phyloP scores from a whole-genome alignment of 352 stramenopile genomes.

The Blastocystis sp. region DNA sequence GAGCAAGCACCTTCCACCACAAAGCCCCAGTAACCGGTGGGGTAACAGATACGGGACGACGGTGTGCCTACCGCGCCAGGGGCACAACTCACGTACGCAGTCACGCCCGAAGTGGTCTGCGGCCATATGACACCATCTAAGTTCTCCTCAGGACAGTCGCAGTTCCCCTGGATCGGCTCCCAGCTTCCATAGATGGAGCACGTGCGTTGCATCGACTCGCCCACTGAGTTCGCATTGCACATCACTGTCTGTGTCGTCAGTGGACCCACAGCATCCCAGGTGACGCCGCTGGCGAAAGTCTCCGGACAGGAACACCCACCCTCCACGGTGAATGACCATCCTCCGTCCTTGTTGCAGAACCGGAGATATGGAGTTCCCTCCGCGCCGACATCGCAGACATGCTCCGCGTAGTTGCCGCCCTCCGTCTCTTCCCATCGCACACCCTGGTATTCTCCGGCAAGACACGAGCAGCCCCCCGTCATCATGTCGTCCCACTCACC shows the following conservation, averaged over 20 bases:
- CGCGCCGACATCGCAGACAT: not conserved
- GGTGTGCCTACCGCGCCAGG: conserved; percentile 1
- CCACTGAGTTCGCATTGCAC: not conserved
- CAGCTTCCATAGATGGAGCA: not conserved
- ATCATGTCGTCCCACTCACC: conserved; percentile 15
- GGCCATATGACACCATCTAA: conserved; percentile 9
- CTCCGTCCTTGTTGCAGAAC: conserved; percentile 14
- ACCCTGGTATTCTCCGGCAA: not conserved
- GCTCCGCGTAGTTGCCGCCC: not conserved
- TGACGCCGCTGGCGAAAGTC: not conserved
- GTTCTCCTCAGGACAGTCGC: conserved; percentile 25
- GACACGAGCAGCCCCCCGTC: conserved; percentile 5
- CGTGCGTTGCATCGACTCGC: not conserved
- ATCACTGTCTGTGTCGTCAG: not conserved
- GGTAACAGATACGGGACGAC: not conserved
- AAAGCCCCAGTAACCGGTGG: not conserved
- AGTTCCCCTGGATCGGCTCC: conserved; percentile 23
- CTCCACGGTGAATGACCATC: not conserved
- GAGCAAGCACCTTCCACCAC: not conserved
- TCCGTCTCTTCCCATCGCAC: not conserved
- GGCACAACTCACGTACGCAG: not conserved
- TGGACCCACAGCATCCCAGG: not conserved
- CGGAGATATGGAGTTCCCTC: conserved; percentile 1
- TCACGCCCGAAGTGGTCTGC: conserved; percentile 1
- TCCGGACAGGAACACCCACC: not conserved